Evolutionary conservation across 1,284 basidiomycete species (phyloP).

Genomic region (Naganishia sp.): DNA sequence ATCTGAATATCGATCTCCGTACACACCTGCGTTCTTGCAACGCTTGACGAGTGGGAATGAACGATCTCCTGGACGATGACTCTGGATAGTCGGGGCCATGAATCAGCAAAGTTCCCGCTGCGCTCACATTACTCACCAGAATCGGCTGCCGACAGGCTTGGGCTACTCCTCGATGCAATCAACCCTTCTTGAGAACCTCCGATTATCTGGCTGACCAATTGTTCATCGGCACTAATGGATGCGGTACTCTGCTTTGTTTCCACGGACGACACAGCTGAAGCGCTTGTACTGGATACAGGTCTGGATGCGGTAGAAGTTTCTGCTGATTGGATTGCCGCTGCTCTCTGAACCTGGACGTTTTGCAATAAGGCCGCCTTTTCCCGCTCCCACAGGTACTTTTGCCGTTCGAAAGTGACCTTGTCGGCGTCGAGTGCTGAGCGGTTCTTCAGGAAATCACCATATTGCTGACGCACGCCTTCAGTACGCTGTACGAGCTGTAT

Average conservation of each 20-base stretch:
- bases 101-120: not conserved
- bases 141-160: constrained; percentile 6
- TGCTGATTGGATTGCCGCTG: not conserved
- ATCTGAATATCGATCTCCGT: not conserved
- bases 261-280: not conserved
- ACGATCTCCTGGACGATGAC: constrained; percentile 7
- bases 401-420: constrained; percentile 11
- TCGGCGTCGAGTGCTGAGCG: constrained; percentile 12
- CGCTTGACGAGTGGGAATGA: constrained; percentile 16
- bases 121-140: constrained; percentile 6
- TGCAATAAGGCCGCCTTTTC: constrained; percentile 16
- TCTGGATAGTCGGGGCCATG: not conserved
- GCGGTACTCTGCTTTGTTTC: constrained; percentile 3
- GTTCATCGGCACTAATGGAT: constrained; percentile 13
- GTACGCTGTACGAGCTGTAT: constrained; percentile 7
- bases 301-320: not conserved
- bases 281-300: not conserved
- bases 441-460: constrained; percentile 10
- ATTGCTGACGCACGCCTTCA: constrained; percentile 7
- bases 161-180: constrained; percentile 17
- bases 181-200: constrained; percentile 5
- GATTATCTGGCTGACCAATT: constrained; percentile 5
- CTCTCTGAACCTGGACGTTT: not conserved
- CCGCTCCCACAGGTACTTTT: constrained; percentile 18
- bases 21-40: constrained; percentile 21